Percentiles rank a stretch among this genome's conserved stretches.
These are phyloP conservation scores for Epicoccum nigrum DNA, from an alignment of 2,329 filamentous ascomycete genomes.

Conservation along the genomic window DNA sequence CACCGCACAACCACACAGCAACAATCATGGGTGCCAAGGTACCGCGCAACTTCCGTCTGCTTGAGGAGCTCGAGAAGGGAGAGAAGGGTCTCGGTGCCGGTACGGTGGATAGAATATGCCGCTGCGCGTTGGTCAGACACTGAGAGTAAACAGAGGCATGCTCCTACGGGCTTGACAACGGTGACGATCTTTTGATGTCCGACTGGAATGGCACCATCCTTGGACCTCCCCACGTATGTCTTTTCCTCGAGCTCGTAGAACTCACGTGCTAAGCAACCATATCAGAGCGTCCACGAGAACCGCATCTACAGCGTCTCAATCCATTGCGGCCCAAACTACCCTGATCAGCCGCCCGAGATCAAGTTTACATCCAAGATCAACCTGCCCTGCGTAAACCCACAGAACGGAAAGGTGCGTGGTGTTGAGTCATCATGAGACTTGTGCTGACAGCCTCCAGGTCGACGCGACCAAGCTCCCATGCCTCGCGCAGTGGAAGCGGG, in stretches of 20 bases:
- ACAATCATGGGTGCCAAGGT: conserved; percentile 71
- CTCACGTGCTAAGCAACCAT: not conserved
- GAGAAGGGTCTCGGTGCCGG: conserved; percentile 96
- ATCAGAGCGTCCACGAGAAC: conserved; percentile 92
- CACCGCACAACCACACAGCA: conserved; percentile 14
- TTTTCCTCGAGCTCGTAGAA: conserved; percentile 21
- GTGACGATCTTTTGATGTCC: conserved; percentile 93
- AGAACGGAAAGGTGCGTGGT: conserved; percentile 69
- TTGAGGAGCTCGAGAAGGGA: conserved; percentile 98
- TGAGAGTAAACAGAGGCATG: conserved; percentile 73
- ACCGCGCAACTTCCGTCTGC: conserved; percentile 91
- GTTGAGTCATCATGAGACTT: not conserved
- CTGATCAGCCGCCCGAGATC: conserved; percentile 85
- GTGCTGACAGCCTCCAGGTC: conserved; percentile 60
- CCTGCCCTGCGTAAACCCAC: conserved; percentile 87
- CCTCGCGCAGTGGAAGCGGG: conserved; percentile 86
- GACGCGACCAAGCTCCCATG: conserved; percentile 84
- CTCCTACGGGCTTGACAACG: conserved; percentile 93
- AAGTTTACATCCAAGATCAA: conserved; percentile 95
- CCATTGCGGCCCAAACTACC: conserved; percentile 89
- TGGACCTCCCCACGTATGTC: conserved; percentile 90
- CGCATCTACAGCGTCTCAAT: conserved; percentile 98
- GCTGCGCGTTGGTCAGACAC: conserved; percentile 10
- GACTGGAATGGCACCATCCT: conserved; percentile 99
- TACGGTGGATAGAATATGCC: conserved; percentile 45